Evolutionary conservation across 768 basidiomycete genomes (phyloP).

Genomic region (Termitomyces sp.): DNA sequence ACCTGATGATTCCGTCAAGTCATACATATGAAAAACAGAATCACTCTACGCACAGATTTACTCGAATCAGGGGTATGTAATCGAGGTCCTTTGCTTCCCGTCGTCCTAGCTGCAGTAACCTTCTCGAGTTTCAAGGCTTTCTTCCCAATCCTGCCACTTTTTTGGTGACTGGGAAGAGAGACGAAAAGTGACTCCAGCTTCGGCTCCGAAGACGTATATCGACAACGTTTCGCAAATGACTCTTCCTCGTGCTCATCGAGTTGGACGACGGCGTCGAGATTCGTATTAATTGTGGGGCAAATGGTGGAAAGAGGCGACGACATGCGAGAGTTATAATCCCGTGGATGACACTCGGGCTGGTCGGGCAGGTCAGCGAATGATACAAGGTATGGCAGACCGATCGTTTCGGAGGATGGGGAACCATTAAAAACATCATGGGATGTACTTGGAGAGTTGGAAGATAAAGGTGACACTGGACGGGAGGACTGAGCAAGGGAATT

Average conservation of each 20-base stretch:
- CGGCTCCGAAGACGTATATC: background rate
- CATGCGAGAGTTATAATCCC: background rate
- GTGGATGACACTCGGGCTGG: background rate
- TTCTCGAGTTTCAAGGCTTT: background rate
- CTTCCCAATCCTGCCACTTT: background rate
- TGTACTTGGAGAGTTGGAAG: background rate
- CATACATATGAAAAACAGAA: background rate
- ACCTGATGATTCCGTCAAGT: background rate
- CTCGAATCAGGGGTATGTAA: background rate
- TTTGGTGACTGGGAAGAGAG: background rate
- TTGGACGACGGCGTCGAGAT: background rate
- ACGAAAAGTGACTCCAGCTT: background rate
- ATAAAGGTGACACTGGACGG: background rate
- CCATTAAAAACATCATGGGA: background rate
- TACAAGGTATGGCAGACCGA: background rate
- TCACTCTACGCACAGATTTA: background rate
- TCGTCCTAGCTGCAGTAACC: background rate
- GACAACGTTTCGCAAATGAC: background rate
- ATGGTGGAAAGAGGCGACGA: background rate
- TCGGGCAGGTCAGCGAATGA: background rate
- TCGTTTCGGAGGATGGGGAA: background rate
- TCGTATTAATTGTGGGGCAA: background rate
- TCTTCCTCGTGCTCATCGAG: background rate
- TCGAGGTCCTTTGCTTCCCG: background rate
- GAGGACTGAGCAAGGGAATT: background rate